Percentiles rank a stretch among this genome's conserved stretches.
Evolutionary conservation across 306 rosid genomes (phyloP).

Genomic region (Castanea sativa): DNA sequence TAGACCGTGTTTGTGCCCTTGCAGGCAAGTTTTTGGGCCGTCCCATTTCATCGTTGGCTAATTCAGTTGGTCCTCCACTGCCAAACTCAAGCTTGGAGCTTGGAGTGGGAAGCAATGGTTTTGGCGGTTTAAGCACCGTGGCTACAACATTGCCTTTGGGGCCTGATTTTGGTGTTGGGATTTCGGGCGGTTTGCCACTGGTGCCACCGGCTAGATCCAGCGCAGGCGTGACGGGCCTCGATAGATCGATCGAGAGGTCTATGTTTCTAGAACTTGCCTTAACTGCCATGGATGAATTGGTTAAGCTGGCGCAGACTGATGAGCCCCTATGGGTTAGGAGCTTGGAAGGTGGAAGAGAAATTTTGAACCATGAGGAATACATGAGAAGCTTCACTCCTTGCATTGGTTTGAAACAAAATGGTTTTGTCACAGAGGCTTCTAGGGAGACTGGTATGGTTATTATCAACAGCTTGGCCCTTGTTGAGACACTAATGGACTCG

Average conservation of each 20-base stretch:
- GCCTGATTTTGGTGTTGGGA: slow-evolving; percentile 59
- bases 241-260: slow-evolving; percentile 70
- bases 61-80: slow-evolving; percentile 54
- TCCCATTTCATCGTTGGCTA: slow-evolving; percentile 51
- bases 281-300: slow-evolving; percentile 93
- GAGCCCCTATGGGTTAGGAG: slow-evolving; percentile 90
- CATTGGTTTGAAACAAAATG: slow-evolving; percentile 79
- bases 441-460: slow-evolving; percentile 86
- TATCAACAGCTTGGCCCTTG: slow-evolving; percentile 84
- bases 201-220: slow-evolving; percentile 34
- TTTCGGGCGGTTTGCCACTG: slow-evolving; percentile 41
- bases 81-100: slow-evolving; percentile 83
- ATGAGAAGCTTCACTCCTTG: slow-evolving; percentile 69
- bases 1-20: slow-evolving; percentile 81
- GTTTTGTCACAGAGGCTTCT: slow-evolving; percentile 76
- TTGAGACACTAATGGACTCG: slow-evolving; percentile 87
- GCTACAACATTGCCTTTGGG: slow-evolving; percentile 57
- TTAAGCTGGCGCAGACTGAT: slow-evolving; percentile 72
- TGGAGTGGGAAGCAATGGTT: slow-evolving; percentile 89
- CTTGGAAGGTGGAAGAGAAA: slow-evolving; percentile 70
- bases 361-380: slow-evolving; percentile 79
- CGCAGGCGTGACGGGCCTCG: slow-evolving; percentile 29
- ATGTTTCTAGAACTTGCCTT: slow-evolving; percentile 89
- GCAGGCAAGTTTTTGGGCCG: slow-evolving; percentile 90
- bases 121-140: slow-evolving; percentile 45